Evolutionary conservation across 2,329 filamentous ascomycete species (phyloP).

Genomic region (Arthrobotrys musiformis): DNA sequence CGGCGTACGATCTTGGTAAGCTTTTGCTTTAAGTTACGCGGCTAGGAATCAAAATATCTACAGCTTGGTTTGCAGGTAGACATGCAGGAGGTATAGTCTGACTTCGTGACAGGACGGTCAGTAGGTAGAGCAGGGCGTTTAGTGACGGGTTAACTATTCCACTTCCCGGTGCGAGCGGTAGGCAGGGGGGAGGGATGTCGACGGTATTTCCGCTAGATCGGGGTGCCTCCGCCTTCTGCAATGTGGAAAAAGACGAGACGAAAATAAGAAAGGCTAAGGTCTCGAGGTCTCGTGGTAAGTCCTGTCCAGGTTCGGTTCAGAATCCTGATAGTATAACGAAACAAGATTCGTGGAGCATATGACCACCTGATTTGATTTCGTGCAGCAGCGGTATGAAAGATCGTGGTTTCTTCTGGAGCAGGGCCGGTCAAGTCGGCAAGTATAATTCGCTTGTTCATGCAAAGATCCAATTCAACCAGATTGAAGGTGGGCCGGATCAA

Average conservation of each 20-base stretch:
- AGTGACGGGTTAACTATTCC: constrained; percentile 51
- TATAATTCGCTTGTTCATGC: constrained; percentile 55
- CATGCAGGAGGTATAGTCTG: constrained; percentile 51
- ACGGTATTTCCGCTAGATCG: constrained; percentile 49
- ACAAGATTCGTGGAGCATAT: constrained; percentile 52
- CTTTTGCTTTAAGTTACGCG: constrained; percentile 50
- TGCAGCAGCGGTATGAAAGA: constrained; percentile 48
- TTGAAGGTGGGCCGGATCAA: constrained; percentile 54
- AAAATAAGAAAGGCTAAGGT: constrained; percentile 42
- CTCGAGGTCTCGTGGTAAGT: constrained; percentile 40
- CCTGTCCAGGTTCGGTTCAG: constrained; percentile 46
- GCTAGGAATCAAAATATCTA: constrained; percentile 53
- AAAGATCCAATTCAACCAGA: constrained; percentile 54
- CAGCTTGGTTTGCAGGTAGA: constrained; percentile 48
- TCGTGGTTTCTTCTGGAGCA: constrained; percentile 45
- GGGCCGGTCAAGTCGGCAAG: constrained; percentile 41
- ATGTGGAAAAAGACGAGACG: constrained; percentile 44
- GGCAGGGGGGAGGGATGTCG: constrained; percentile 32
- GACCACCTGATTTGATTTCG: constrained; percentile 55
- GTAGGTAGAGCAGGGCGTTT: constrained; percentile 42
- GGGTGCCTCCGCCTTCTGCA: constrained; percentile 35
- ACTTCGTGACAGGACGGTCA: constrained; percentile 38
- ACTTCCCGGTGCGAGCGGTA: constrained; percentile 39
- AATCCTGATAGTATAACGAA: constrained; percentile 22
- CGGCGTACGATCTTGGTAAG: constrained; percentile 40